These are phyloP conservation scores for Exserohilum rostratum DNA, from an alignment of 2,329 filamentous ascomycete species.

Conservation along the genomic window DNA sequence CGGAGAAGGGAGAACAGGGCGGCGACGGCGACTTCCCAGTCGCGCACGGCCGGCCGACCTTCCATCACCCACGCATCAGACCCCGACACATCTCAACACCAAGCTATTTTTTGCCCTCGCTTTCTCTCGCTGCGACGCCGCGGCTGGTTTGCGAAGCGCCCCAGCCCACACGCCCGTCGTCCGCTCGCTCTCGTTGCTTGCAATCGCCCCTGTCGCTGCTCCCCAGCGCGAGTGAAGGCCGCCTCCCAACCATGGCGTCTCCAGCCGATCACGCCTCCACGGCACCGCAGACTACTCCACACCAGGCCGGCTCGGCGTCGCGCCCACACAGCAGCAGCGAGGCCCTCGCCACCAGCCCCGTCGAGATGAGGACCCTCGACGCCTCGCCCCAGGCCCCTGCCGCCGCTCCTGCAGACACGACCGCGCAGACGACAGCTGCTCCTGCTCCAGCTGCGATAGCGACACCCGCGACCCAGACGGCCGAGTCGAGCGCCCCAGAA, in stretches of 20 bases:
- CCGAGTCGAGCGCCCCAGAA: constrained; percentile 18
- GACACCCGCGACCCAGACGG: constrained; percentile 13
- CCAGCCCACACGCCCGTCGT: constrained; percentile 3
- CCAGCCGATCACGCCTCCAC: constrained; percentile 36
- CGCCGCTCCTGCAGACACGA: constrained; percentile 20
- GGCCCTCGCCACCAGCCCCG: constrained; percentile 33
- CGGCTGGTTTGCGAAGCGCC: constrained; percentile 1
- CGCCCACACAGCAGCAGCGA: constrained; percentile 32
- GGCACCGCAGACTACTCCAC: constrained; percentile 31
- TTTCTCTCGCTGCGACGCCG: constrained; percentile 5
- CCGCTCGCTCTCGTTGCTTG: constrained; percentile 22
- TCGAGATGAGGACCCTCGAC: constrained; percentile 44
- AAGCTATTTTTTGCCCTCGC: constrained; percentile 10
- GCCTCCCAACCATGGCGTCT: constrained; percentile 40
- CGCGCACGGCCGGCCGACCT: constrained; percentile 28
- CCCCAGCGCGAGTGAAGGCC: constrained; percentile 23
- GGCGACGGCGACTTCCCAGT: constrained; percentile 24
- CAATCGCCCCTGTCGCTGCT: constrained; percentile 25
- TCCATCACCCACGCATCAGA: constrained; percentile 10
- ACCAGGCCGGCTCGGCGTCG: constrained; percentile 25
- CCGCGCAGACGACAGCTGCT: constrained; percentile 23
- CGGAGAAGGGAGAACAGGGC: constrained; percentile 27
- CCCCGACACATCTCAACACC: constrained; percentile 9
- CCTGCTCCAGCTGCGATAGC: constrained; percentile 21
- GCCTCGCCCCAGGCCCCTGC: constrained; percentile 26